Base-by-base conservation (phyloP, 306 rosid species). In the Arachis hypogaea region DNA sequence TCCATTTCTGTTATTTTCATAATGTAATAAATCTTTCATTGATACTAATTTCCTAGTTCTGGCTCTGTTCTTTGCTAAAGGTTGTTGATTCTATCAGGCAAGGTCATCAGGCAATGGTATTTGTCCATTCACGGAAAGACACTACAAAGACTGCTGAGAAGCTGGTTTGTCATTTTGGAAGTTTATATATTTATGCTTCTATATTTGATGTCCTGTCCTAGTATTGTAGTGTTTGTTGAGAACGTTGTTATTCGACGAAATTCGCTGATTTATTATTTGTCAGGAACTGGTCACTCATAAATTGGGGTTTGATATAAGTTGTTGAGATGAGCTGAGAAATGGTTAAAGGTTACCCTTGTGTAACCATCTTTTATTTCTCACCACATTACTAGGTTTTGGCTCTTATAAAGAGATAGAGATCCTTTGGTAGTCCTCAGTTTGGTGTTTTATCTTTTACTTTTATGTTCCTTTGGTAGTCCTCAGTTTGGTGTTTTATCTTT, bases 101-200 rank as follows among this genome's bases (percentile, higher is more conserved):
- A 80, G 98, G 97, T 44, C 89, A 93, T 84, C 98, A 91, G 80
- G 94, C 94, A 65, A 93, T 93, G 98, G 97, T 93, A 59, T 93
- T 93, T 80, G 98, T 93, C 69, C 97, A 93, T 83, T 93, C 98
- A 52, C 87, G 98, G 47, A 93, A 93, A 69, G 97, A 93, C 87
- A 93, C 98, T 22, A 97, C 80, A 54, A 93, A 91, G 86, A 93
- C 98, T 16, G 97, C 98, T 40, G 78, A 88, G 80, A 93, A 85
- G 81, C 83, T 93, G 96, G 98, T 91, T 85, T 70, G 71, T 60
- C 33, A 67, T 69, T 68, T 52, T 44, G 65, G 67, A 72, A 75
- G 16, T 71, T 66, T 69, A 10, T 73, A 11, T 67, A 40, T 11
- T 46, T 51, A 50, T 61, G 38, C 47, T 72, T 68, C 72, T 76